Evolutionary conservation across 2,329 filamentous ascomycete species (phyloP).

Genomic region (Torrubiella hemipterigena): DNA sequence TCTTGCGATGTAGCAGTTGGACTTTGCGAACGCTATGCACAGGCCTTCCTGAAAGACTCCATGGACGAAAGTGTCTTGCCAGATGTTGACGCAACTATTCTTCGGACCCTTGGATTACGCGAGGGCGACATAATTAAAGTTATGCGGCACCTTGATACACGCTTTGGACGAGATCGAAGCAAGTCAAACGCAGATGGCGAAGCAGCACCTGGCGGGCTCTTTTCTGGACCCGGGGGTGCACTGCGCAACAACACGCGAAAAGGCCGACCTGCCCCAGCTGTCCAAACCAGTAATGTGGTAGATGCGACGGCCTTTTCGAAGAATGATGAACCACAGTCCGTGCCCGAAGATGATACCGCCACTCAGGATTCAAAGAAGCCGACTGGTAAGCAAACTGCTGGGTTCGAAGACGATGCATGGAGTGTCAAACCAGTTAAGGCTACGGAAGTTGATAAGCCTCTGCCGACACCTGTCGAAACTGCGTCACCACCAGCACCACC

Average conservation of each 20-base stretch:
- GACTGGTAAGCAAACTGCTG: conserved; percentile 26
- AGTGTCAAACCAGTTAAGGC: conserved; percentile 60
- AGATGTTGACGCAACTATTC: conserved; percentile 71
- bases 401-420: conserved; percentile 97
- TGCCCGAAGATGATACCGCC: conserved; percentile 10
- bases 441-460: conserved; percentile 7
- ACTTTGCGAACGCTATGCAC: conserved; percentile 86
- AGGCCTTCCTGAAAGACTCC: conserved; percentile 78
- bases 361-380: conserved; percentile 14
- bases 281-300: conserved; percentile 74
- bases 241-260: conserved; percentile 92
- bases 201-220: conserved; percentile 55
- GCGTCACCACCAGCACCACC: conserved; percentile 20
- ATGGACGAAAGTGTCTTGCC: conserved; percentile 92
- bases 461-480: conserved; percentile 25
- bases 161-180: conserved; percentile 50
- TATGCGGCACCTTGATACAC: conserved; percentile 76
- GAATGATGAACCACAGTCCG: conserved; percentile 23
- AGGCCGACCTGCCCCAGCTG: conserved; percentile 74
- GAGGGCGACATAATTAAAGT: conserved; percentile 96
- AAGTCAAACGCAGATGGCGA: conserved; percentile 49
- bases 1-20: conserved; percentile 84
- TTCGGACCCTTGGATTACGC: conserved; percentile 83
- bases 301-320: conserved; percentile 77
- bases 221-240: conserved; percentile 84